Conservation (phyloP, 164 flowering plant genomes). For the Umbellularia californica region DNA sequence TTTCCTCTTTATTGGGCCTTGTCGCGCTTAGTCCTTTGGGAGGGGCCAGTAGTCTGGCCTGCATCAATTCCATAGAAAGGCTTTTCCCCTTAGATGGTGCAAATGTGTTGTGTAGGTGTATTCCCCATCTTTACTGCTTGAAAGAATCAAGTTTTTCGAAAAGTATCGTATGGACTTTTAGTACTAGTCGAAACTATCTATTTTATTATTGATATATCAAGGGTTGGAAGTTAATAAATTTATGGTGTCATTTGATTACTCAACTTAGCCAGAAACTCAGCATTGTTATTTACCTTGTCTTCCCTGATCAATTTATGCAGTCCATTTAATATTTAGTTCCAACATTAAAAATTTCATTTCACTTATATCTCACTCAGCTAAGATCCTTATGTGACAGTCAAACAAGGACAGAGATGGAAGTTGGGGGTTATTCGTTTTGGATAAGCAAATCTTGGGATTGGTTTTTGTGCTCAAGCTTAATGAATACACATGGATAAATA, state of each 20-base stretch:
- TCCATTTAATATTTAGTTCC: background rate
- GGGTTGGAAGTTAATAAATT: background rate
- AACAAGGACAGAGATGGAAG: slow-evolving; percentile 58
- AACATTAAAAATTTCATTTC: background rate
- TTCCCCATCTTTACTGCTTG: too few species aligned
- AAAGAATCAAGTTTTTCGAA: background rate
- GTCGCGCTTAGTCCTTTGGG: too few species aligned
- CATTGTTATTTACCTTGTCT: slow-evolving; percentile 1
- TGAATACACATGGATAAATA: slow-evolving; percentile 69
- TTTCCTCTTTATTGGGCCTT: too few species aligned
- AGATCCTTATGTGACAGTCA: slow-evolving; percentile 41
- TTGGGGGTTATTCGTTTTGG: slow-evolving; percentile 55
- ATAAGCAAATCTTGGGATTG: slow-evolving; percentile 51
- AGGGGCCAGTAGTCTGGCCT: too few species aligned
- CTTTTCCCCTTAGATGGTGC: too few species aligned
- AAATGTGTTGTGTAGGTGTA: too few species aligned
- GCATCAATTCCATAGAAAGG: too few species aligned
- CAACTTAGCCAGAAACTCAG: background rate
- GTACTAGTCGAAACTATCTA: background rate
- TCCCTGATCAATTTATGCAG: background rate
- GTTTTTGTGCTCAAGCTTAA: slow-evolving; percentile 82
- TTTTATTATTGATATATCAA: background rate
- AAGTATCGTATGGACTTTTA: background rate
- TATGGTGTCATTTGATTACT: background rate
- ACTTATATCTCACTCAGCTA: slow-evolving; percentile 1